Percentiles rank a stretch among this genome's conserved stretches.
phyloP scores from a whole-genome alignment of 2,329 filamentous ascomycete genomes.

The Cladosporium oxysporum region DNA sequence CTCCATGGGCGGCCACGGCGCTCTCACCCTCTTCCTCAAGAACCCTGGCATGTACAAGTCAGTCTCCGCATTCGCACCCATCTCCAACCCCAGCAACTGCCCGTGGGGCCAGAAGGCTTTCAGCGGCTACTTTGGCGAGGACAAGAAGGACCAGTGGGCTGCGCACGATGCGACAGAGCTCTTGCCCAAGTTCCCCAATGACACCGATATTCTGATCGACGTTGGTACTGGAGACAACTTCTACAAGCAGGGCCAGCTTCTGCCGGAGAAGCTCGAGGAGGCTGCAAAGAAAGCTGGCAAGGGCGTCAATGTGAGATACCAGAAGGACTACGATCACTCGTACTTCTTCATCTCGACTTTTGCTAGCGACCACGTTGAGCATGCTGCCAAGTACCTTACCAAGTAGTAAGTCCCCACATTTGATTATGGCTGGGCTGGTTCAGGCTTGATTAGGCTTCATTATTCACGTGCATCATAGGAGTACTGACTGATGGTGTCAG shows the following conservation, averaged over 20 bases:
- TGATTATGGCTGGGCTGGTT: no score
- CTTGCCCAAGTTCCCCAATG: constrained; percentile 70
- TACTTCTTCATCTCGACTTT: constrained; percentile 97
- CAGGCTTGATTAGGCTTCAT: no score
- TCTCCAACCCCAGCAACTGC: constrained; percentile 79
- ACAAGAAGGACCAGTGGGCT: constrained; percentile 74
- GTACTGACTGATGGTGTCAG: constrained; percentile 13
- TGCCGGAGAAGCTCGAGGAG: constrained; percentile 87
- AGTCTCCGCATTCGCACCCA: constrained; percentile 87
- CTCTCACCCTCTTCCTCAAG: constrained; percentile 86
- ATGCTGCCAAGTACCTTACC: constrained; percentile 79
- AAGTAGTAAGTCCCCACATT: constrained; percentile 10
- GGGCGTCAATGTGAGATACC: constrained; percentile 78
- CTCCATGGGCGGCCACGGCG: constrained; percentile 96
- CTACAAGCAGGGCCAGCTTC: constrained; percentile 88
- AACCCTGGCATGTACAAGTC: constrained; percentile 88
- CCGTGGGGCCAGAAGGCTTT: constrained; percentile 98
- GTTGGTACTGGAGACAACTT: constrained; percentile 95
- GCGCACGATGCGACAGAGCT: constrained; percentile 92
- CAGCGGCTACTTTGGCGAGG: constrained; percentile 78
- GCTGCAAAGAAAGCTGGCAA: constrained; percentile 75
- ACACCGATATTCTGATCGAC: constrained; percentile 80
- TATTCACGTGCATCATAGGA: not conserved
- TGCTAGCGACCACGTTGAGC: constrained; percentile 83
- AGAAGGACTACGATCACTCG: constrained; percentile 91